phyloP scores from a whole-genome alignment of 306 rosid genomes.

The Prinsepia uniflora region DNA sequence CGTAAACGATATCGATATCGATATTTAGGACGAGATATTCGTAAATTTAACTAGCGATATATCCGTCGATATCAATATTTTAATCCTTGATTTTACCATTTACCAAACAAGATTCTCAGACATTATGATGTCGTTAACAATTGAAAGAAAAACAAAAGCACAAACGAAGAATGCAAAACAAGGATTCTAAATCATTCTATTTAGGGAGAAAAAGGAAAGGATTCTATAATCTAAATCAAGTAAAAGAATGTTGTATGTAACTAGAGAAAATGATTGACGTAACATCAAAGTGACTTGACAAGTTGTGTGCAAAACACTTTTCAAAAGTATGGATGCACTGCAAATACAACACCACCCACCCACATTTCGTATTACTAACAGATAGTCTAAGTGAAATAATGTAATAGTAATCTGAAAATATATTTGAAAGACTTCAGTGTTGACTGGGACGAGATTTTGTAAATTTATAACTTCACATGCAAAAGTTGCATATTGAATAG shows the following conservation, averaged over 20 bases:
- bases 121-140: too few relatives aligned
- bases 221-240: too few relatives aligned
- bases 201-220: too few relatives aligned
- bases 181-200: too few relatives aligned
- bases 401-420: not conserved
- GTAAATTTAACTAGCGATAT: too few relatives aligned
- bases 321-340: not conserved
- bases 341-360: not conserved
- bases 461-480: conserved; percentile 42
- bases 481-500: conserved; percentile 25
- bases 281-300: conserved; percentile 4
- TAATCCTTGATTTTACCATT: too few relatives aligned
- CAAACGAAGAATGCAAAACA: too few relatives aligned
- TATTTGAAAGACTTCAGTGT: not conserved
- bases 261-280: not conserved
- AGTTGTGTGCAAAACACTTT: not conserved
- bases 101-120: too few relatives aligned
- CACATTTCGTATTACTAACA: conserved; percentile 5
- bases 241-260: not conserved
- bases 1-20: too few relatives aligned
- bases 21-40: too few relatives aligned
- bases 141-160: too few relatives aligned
- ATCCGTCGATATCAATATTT: too few relatives aligned
- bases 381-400: not conserved
- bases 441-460: conserved; percentile 13